Evolutionary conservation across 1,139 yeast species (phyloP), one percentile per base, ranked within the genome.

Genomic region (Taiozyma sp.): DNA sequence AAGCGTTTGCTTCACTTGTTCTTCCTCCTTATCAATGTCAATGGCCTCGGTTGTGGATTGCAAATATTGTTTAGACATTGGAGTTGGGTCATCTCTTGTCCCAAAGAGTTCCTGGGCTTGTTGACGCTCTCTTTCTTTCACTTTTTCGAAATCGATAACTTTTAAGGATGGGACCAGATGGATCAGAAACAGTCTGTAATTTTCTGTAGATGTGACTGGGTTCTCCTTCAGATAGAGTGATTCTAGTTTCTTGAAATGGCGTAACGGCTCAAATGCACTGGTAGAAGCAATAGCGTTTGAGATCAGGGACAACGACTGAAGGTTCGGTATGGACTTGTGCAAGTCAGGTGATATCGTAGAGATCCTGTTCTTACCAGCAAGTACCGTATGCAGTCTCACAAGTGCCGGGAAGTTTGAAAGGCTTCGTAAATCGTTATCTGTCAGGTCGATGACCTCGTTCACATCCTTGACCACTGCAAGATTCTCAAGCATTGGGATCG

Each of bases 141-240:
- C 79, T 56, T 79, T 80, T 47, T 74, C 72, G 58, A 82, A 87
- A 64, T 91, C 97, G 44, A 91, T 65, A 0, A 85, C 75, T 47
- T 75, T 71, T 47, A 91, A 64, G 2, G 72, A 64, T 0, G 97
- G 96, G 6, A 85, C 58, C 13, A 79, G 60, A 81, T 88, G 80
- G 2, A 88, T 72, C 3, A 83, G 64, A 62, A 79, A 78, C 14
- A 71, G 58, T 49, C 96, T 71, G 63, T 89, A 90, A 59, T 85
- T 64, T 22, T 75, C 72, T n/a, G 70, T 59, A 22, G 68, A 61
- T 2, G 80, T 67, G 0, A 89, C 73, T 0, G 88, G 88, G 60
- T 89, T 90, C 2, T 83, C 88, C 2, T 67, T 54, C 28, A 90
- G 63, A 3, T 79, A 69, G 42, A 91, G 62, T 51, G 75, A 74